These are phyloP conservation scores for Ogataea nonfermentans DNA, from an alignment of 805 yeast species.

Conservation along the genomic window DNA sequence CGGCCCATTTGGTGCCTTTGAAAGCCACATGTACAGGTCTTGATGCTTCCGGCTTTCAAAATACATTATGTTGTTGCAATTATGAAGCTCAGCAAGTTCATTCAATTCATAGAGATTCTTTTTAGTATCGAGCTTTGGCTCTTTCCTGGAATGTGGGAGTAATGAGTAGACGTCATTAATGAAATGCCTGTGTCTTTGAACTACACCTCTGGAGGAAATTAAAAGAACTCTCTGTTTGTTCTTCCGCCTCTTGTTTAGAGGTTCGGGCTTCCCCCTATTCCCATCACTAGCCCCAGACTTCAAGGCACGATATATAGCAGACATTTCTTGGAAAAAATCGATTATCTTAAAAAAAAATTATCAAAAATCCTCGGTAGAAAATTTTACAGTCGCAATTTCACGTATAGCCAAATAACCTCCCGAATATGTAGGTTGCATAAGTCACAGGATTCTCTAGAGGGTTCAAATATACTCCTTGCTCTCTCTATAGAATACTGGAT, in stretches of 20 bases:
- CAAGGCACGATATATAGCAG: slow-evolving; percentile 70
- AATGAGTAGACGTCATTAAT: slow-evolving; percentile 75
- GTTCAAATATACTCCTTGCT: too few relatives aligned
- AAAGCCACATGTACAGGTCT: slow-evolving; percentile 90
- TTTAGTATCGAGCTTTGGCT: slow-evolving; percentile 92
- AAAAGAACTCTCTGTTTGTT: slow-evolving; percentile 87
- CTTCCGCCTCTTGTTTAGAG: slow-evolving; percentile 51
- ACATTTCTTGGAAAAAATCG: slow-evolving; percentile 45
- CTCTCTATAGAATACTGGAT: too few relatives aligned
- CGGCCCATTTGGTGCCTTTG: slow-evolving; percentile 98
- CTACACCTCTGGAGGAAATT: slow-evolving; percentile 92
- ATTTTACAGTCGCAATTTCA: neutral
- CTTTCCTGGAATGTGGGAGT: slow-evolving; percentile 94
- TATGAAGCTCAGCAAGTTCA: slow-evolving; percentile 94
- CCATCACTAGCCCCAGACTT: slow-evolving; percentile 37
- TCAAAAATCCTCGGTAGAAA: neutral
- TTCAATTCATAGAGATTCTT: slow-evolving; percentile 84
- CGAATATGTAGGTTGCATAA: too few relatives aligned
- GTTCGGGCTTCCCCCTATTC: slow-evolving; percentile 34
- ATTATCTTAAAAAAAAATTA: neutral
- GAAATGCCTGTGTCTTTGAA: slow-evolving; percentile 92
- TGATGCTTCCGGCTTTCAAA: slow-evolving; percentile 96
- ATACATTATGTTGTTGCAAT: slow-evolving; percentile 91
- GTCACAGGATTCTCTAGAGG: too few relatives aligned
- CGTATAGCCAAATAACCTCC: too few relatives aligned